Conservation (phyloP, 169 alveolate species). For the Plasmodium knowlesi region DNA sequence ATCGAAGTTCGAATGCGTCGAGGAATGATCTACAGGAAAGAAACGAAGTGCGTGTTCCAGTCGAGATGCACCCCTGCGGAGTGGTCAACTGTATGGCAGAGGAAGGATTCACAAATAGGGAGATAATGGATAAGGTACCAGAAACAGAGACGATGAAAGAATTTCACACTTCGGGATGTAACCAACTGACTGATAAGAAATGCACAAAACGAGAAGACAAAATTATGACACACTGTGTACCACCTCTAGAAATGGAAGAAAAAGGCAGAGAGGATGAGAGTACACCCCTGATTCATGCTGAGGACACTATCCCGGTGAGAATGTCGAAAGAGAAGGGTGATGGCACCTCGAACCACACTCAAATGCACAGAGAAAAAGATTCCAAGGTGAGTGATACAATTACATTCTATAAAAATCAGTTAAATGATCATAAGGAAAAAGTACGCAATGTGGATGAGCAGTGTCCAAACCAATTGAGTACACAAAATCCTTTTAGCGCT, state of each 20-base stretch:
- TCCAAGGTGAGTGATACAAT: neutral
- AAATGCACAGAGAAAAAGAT: neutral
- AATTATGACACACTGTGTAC: neutral
- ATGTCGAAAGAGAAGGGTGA: neutral
- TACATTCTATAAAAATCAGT: neutral
- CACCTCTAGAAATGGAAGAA: neutral
- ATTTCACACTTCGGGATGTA: neutral
- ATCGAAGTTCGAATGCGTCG: neutral
- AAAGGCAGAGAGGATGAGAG: neutral
- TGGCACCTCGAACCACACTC: neutral
- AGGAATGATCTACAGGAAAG: neutral
- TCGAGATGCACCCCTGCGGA: neutral
- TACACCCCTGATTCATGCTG: neutral
- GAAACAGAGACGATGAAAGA: neutral
- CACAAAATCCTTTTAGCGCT: neutral
- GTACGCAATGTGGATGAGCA: neutral
- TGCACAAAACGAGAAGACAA: neutral
- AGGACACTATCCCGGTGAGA: neutral
- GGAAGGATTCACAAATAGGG: neutral
- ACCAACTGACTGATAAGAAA: neutral
- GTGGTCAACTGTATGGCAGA: neutral
- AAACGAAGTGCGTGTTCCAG: neutral
- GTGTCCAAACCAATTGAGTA: neutral
- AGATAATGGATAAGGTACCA: neutral
- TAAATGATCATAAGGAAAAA: neutral